phyloP scores from a whole-genome alignment of 331 rosid species.

The Quercus tomentella region DNA sequence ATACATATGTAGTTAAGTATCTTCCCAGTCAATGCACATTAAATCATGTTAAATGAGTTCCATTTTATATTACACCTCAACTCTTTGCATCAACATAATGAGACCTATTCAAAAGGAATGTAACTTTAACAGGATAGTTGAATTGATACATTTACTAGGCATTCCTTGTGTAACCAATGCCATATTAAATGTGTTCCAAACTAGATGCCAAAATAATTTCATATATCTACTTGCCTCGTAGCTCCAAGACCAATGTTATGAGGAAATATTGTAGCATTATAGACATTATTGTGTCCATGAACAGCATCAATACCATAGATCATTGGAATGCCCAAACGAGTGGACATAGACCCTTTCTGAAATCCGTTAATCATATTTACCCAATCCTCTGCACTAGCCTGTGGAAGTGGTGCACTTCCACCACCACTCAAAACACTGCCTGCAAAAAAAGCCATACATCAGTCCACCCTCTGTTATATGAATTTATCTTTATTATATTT shows the following conservation, averaged over 20 bases:
- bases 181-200: background rate
- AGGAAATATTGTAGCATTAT: constrained; percentile 73
- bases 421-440: constrained; percentile 80
- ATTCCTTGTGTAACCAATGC: background rate
- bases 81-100: constrained; percentile 9
- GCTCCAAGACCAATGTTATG: constrained; percentile 76
- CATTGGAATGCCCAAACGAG: constrained; percentile 71
- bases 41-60: background rate
- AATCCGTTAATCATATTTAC: constrained; percentile 57
- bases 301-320: constrained; percentile 79
- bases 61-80: background rate
- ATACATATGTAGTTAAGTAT: constrained; percentile 1
- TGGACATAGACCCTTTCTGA: constrained; percentile 59
- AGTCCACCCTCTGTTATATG: background rate
- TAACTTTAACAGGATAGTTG: background rate
- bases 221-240: constrained; percentile 52
- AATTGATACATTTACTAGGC: background rate
- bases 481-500: background rate
- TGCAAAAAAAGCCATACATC: constrained; percentile 24
- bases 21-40: background rate
- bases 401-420: constrained; percentile 66
- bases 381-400: constrained; percentile 70
- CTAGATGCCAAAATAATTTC: background rate
- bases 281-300: constrained; percentile 77
- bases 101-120: background rate